Evolutionary conservation across 1,284 basidiomycete species (phyloP), one percentile per base, ranked within the genome.

Genomic region (Trichosporon coremiiforme): DNA sequence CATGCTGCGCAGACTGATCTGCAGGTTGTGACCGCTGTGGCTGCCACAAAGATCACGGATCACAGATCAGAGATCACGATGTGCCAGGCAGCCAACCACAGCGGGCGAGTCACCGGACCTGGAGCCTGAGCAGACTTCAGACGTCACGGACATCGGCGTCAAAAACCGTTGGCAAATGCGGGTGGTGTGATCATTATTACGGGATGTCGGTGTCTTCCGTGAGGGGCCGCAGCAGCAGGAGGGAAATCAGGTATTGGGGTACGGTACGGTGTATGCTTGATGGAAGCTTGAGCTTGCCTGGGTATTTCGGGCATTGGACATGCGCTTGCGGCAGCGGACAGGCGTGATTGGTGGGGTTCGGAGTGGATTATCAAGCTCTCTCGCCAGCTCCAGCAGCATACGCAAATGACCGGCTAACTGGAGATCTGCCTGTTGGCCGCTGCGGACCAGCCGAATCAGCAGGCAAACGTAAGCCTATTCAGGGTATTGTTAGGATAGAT

Each of bases 371-470:
- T 29, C 25, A 29, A 29, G 53, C 53, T 29, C 22, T 25, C 53
- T 22, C 15, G 57, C 57, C 25, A 25, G 25, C 25, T 25, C 25
- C 25, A 25, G 25, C 25, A 25, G 35, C 31, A 13, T 7, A 17
- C 57, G 31, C 57, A 62, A 31, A 62, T 62, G 57, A 62, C 57
- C 57, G 57, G 57, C 29, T 62, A 62, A 62, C 57, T 31, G 57
- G 15, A 35, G 57, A 62, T 62, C 57, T 62, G 31, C 29, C n/a
- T 4, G 29, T 20, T 33, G 31, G 29, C 29, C 57, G 31, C 15
- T n/a, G 57, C 25, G 7, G 15, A 15, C 29, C 31, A 31, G 31
- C 29, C 13, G 29, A n/a, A 62, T 60, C 50, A 53, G 50, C 50
- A 20, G 29, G 55, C 17, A 31, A 62, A 62, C 57, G 57, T 62